Evolutionary conservation across 306 rosid species (phyloP).

Genomic region (Hippophae tibetana): DNA sequence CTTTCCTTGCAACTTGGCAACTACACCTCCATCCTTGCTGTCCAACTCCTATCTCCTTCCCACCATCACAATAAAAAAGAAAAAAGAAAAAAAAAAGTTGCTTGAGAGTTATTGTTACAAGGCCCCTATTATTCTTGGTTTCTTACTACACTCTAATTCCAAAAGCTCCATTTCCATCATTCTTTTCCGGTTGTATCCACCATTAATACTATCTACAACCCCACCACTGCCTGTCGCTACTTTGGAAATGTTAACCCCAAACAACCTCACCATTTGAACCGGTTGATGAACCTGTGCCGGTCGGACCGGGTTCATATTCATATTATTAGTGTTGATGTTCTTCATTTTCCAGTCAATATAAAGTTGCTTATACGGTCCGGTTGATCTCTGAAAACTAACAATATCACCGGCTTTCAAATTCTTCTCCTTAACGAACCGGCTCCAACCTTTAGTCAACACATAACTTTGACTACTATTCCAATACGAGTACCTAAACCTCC

Average conservation of each 20-base stretch:
- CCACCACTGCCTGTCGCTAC: conserved; percentile 30
- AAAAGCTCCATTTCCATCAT: conserved; percentile 56
- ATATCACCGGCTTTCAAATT: conserved; percentile 78
- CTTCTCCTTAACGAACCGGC: conserved; percentile 96
- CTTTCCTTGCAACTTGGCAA: no score
- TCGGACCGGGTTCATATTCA: not conserved
- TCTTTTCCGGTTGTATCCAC: conserved; percentile 34
- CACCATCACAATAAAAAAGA: no score
- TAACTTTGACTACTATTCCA: conserved; percentile 99
- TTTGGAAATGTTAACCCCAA: conserved; percentile 86
- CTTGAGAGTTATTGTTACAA: conserved; percentile 32
- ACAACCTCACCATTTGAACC: conserved; percentile 70
- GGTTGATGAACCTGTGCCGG: conserved; percentile 35
- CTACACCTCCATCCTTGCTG: no score
- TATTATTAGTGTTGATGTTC: not conserved
- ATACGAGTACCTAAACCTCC: conserved; percentile 92
- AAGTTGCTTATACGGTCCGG: conserved; percentile 64
- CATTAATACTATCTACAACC: conserved; percentile 28
- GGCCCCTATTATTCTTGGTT: conserved; percentile 80
- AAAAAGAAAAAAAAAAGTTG: not conserved
- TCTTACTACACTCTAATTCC: conserved; percentile 58
- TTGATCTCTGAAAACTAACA: conserved; percentile 62
- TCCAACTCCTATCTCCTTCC: no score
- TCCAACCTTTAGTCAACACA: conserved; percentile 92
- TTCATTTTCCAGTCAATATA: conserved; percentile 64